Evolutionary conservation across 176 grass and related monocot genomes (phyloP), one percentile per base, ranked within the genome.

Genomic region (Aegilops speltoides): DNA sequence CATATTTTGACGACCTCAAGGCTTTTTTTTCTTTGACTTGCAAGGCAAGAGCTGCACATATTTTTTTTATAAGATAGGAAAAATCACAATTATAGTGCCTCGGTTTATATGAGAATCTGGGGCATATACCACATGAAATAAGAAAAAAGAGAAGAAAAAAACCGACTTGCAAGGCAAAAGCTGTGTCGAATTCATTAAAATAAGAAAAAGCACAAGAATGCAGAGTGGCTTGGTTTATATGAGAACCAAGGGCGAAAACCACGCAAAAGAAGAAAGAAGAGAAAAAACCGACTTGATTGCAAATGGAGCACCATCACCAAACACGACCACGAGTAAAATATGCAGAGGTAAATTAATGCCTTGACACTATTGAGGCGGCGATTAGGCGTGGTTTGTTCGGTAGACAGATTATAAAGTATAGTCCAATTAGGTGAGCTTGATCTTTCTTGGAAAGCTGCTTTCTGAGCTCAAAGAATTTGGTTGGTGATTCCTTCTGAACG

Each of bases 361-460:
- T 38, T 77, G 4, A 2, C 26, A 34, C 68, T 86, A 19, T 86
- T 64, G 77, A 3, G 25, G 19, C 2, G 31, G 19, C 50, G 22
- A 32, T 52, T 54, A 56, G 33, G 64, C 16, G 7, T 56, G 15
- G 61, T 45, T 54, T 77, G 48, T 34, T 29, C 16, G 23, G 16
- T 70, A 17, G 10, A 62, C 60, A 15, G 28, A 84, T 20, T 22
- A 83, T 61, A 10, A 74, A 20, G 62, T 12, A 24, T 41, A 19
- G 19, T 84, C 41, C n/a, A 19, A 26, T 64, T 84, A 32, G 67
- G 41, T 12, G 78, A 67, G 31, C 31, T 19, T 71, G 22, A 4
- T 64, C 43, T 24, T 84, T 87, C 41, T 68, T 10, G 5, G 60
- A 78, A 88, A 83, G 73, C 12, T 8, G 33, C 43, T 80, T 86